A percentile compares a stretch with the other conserved stretches of the same genome.
Evolutionary conservation across 768 basidiomycete species (phyloP).

Genomic region (Tricholoma sp.): DNA sequence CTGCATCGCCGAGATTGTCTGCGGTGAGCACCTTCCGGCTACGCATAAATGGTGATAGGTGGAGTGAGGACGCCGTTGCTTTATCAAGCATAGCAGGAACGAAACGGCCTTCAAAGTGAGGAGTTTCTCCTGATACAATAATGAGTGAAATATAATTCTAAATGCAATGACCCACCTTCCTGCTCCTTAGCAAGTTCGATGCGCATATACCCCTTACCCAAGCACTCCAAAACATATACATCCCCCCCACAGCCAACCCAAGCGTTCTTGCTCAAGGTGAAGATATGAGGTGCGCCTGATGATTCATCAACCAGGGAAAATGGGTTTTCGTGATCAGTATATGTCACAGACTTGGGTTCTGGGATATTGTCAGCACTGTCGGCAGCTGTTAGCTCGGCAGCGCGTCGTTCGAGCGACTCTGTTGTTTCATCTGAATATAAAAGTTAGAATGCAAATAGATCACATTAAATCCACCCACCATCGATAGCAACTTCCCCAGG

Average conservation of each 20-base stretch:
- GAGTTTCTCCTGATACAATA: constrained; percentile 9
- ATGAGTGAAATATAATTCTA: neutral
- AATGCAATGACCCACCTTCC: constrained; percentile 22
- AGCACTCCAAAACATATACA: constrained; percentile 68
- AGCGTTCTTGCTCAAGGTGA: constrained; percentile 49
- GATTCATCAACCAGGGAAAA: constrained; percentile 50
- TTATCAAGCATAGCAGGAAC: constrained; percentile 46
- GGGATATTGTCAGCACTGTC: constrained; percentile 36
- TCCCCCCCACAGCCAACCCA: constrained; percentile 81
- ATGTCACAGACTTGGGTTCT: constrained; percentile 60
- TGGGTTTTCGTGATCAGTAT: constrained; percentile 73
- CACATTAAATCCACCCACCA: constrained; percentile 32
- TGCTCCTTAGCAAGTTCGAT: constrained; percentile 42
- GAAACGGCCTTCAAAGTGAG: constrained; percentile 46
- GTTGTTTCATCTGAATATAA: constrained; percentile 42
- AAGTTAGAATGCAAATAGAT: constrained; percentile 1
- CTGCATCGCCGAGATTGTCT: constrained; percentile 48
- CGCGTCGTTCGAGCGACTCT: constrained; percentile 41
- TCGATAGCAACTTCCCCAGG: constrained; percentile 60
- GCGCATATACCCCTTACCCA: constrained; percentile 66
- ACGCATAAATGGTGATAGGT: constrained; percentile 49
- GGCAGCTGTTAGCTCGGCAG: constrained; percentile 17
- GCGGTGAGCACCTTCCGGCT: constrained; percentile 52
- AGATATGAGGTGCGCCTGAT: constrained; percentile 51
- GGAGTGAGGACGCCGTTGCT: constrained; percentile 37